These are phyloP conservation scores for Fusarium xyrophilum DNA, from an alignment of 2,329 filamentous ascomycete genomes.

Conservation along the genomic window DNA sequence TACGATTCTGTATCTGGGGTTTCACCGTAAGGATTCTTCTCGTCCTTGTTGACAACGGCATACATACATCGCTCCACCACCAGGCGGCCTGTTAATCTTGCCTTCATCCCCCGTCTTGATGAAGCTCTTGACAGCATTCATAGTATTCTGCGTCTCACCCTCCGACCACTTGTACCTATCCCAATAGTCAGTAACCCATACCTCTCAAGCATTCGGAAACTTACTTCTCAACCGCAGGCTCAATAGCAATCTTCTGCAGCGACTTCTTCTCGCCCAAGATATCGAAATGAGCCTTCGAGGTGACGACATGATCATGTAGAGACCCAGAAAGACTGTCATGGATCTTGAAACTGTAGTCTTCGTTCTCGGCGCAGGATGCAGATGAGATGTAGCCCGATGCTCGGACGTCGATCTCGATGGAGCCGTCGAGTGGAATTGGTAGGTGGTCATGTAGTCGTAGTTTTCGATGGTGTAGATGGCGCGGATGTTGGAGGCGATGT, in stretches of 20 bases:
- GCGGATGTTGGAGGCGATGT: slow-evolving; percentile 1
- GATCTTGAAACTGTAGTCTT: slow-evolving; percentile 3
- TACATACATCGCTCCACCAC: slow-evolving; percentile 1
- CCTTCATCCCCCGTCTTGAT: neutral
- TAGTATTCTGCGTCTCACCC: neutral
- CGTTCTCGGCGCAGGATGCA: neutral
- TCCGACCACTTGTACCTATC: slow-evolving; percentile 2
- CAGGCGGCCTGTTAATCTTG: neutral
- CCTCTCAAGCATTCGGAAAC: rapidly evolving
- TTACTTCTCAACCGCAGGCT: neutral
- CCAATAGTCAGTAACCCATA: rapidly evolving
- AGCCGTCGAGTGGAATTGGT: neutral
- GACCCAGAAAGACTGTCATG: neutral
- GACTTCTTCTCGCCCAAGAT: slow-evolving; percentile 1
- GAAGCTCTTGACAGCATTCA: slow-evolving; percentile 7
- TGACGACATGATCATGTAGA: neutral
- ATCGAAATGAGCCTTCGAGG: neutral
- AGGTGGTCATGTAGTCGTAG: slow-evolving; percentile 6
- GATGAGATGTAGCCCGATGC: slow-evolving; percentile 5
- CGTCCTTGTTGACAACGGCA: neutral
- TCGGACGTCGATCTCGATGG: neutral
- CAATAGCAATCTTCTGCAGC: neutral
- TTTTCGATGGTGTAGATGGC: slow-evolving; percentile 8
- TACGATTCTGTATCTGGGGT: neutral
- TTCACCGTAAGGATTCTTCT: neutral